phyloP scores from a whole-genome alignment of 2,329 filamentous ascomycete genomes.

The Aspergillus cejpii region DNA sequence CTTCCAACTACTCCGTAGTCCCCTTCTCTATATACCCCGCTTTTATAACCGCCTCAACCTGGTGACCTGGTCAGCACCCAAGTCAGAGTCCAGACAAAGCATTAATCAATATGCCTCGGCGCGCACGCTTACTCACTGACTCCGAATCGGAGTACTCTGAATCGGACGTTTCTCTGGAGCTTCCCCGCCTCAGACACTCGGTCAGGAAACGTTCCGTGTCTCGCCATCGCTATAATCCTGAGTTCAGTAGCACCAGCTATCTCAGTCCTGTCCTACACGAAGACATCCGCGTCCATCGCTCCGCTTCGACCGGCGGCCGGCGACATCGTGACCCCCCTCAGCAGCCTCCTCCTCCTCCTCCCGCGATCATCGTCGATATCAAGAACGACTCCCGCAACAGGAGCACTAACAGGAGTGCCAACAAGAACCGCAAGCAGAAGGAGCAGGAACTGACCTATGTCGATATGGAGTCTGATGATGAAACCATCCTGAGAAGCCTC shows the following conservation, averaged over 20 bases:
- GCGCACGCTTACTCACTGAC: constrained; percentile 15
- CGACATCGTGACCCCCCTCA: constrained; percentile 19
- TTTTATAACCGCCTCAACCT: not conserved
- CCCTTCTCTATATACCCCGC: constrained; percentile 1
- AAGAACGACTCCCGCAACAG: constrained; percentile 27
- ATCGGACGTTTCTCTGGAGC: constrained; percentile 31
- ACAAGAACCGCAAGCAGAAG: constrained; percentile 17
- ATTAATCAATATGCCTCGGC: constrained; percentile 13
- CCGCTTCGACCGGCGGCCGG: constrained; percentile 31
- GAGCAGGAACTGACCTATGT: constrained; percentile 11
- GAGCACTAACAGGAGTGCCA: constrained; percentile 21
- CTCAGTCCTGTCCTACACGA: constrained; percentile 22
- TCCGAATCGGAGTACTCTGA: constrained; percentile 32
- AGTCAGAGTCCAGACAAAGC: not conserved
- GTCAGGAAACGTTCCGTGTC: constrained; percentile 30
- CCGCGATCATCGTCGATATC: constrained; percentile 33
- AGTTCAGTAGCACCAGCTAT: constrained; percentile 19
- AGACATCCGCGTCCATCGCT: constrained; percentile 26
- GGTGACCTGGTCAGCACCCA: not conserved
- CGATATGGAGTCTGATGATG: constrained; percentile 25
- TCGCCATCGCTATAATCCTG: constrained; percentile 24
- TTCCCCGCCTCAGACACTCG: constrained; percentile 16
- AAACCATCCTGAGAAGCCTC: constrained; percentile 13
- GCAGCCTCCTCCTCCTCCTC: constrained; percentile 12
- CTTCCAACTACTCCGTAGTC: no score